Evolutionary conservation across 1,284 basidiomycete genomes (phyloP), one percentile per base, ranked within the genome.

Genomic region (Exobasidium cylindrosporum): DNA sequence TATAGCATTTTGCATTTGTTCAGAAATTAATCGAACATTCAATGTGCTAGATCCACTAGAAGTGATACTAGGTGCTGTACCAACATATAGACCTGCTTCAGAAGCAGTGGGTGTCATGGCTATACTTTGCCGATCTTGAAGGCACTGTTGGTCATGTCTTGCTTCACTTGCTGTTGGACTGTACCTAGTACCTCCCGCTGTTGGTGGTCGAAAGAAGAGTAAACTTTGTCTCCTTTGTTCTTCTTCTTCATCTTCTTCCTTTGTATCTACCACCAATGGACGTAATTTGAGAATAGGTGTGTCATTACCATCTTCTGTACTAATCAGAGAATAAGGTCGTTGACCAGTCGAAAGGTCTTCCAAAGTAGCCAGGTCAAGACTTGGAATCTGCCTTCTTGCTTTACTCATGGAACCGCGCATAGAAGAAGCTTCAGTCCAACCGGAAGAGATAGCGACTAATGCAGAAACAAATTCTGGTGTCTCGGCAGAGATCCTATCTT

Each of bases 141-240:
- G 7, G 35, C 17, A 17, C 35, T 40, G 10, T 40, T 7, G 17
- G 7, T 17, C 35, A 7, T 7, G 35, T 17, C 35, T 40, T 7
- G 7, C 10, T 10, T 40, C 10, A 17, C 35, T 40, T 40, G 35
- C 35, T 7, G 35, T 17, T 17, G 35, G 10, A 10, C 35, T 7
- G 10, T 10, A 10, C 35, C 35, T 40, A 7, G 35, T 17, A 7
- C 35, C 35, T 10, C 10, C 10, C 7, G 7, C 35, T 10, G 7
- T 17, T 10, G 21, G 47, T 21, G 47, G 47, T 23, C 47, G 47
- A 23, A 50, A 50, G 47, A 50, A 50, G 47, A 50, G 47, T 21
- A 7, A 23, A 14, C 21, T 21, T 31, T 50, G 47, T 14, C 47
- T 50, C 21, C 21, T 21, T 24, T 23, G 47, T 7, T 31, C 47